A percentile compares a stretch with the other conserved stretches of the same genome.
These are phyloP conservation scores for Colletotrichum salicis DNA, from an alignment of 2,329 filamentous ascomycete genomes.

Conservation along the genomic window DNA sequence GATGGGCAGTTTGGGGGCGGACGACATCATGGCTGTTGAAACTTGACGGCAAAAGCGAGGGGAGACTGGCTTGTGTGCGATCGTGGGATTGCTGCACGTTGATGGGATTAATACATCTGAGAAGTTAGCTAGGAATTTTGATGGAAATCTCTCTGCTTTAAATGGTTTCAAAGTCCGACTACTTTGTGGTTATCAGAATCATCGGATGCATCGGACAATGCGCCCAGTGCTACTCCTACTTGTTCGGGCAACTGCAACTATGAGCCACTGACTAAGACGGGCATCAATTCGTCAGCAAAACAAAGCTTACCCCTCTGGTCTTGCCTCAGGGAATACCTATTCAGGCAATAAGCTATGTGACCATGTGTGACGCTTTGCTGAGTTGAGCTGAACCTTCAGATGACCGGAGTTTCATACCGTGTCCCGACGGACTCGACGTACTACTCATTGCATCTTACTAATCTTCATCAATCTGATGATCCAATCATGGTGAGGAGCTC, in stretches of 20 bases:
- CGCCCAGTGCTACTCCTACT: not conserved
- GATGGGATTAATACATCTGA: not conserved
- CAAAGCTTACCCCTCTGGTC: not conserved
- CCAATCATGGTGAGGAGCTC: not conserved
- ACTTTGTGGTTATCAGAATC: not conserved
- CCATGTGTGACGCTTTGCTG: not conserved
- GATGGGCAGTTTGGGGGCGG: not conserved
- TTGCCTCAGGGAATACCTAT: not conserved
- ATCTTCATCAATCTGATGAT: not conserved
- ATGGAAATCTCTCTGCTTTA: not conserved
- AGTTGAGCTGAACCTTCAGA: not conserved
- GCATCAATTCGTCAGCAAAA: not conserved
- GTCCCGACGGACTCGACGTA: not conserved
- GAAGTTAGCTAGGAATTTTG: too few relatives aligned
- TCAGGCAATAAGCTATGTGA: not conserved
- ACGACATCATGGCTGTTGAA: not conserved
- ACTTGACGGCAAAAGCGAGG: not conserved
- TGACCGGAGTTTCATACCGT: not conserved
- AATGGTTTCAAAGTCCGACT: not conserved
- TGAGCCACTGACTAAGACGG: not conserved
- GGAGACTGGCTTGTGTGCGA: not conserved
- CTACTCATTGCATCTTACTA: not conserved
- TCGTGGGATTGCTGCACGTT: not conserved
- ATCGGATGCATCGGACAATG: not conserved
- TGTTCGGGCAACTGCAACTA: not conserved